Conservation (phyloP, 495 filamentous ascomycete genomes). For the Aspergillus egyptiacus region DNA sequence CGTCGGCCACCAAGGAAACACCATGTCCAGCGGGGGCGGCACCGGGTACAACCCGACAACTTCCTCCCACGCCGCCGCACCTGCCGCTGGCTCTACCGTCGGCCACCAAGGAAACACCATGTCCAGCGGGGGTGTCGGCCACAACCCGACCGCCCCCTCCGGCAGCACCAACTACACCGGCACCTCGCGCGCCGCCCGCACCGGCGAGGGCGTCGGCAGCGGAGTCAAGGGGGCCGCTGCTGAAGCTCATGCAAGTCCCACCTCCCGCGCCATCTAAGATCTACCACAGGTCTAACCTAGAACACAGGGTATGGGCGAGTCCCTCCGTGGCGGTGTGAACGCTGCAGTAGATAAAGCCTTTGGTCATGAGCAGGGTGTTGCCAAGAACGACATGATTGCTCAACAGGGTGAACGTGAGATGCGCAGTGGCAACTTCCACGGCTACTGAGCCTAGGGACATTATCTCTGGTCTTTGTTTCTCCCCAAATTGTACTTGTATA, state of each 20-base stretch:
- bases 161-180: slow-evolving; percentile 12
- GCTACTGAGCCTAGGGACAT: background rate
- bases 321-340: slow-evolving; percentile 36
- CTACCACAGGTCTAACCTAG: background rate
- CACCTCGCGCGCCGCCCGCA: slow-evolving; percentile 5
- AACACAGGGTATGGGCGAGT: slow-evolving; percentile 37
- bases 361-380: slow-evolving; percentile 31
- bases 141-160: slow-evolving; percentile 15
- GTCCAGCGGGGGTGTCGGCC: slow-evolving; percentile 10
- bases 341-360: slow-evolving; percentile 37
- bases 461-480: background rate
- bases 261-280: background rate
- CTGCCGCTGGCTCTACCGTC: slow-evolving; percentile 25
- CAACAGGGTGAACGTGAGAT: slow-evolving; percentile 35
- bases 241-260: slow-evolving; percentile 33
- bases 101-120: background rate
- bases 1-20: background rate
- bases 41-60: slow-evolving; percentile 15
- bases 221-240: slow-evolving; percentile 25
- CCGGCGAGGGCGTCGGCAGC: slow-evolving; percentile 14
- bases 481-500: background rate
- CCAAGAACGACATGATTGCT: slow-evolving; percentile 35
- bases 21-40: slow-evolving; percentile 6
- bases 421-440: slow-evolving; percentile 21
- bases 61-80: background rate